Evolutionary conservation across 345 rosid species (phyloP).

Genomic region (Salix koriyanagi): DNA sequence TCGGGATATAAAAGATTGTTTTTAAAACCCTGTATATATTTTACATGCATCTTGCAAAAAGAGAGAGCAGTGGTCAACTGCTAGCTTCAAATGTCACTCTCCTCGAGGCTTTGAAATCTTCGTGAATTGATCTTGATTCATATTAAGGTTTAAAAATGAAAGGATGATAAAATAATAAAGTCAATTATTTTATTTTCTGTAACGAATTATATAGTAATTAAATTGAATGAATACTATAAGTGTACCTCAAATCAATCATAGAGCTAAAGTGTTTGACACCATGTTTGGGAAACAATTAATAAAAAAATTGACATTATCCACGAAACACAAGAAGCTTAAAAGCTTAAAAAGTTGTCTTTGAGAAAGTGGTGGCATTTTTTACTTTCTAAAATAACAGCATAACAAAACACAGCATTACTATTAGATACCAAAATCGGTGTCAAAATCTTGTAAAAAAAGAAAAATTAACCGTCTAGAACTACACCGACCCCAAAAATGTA

Average conservation of each 20-base stretch:
- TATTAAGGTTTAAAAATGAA: too few species aligned
- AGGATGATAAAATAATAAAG: too few species aligned
- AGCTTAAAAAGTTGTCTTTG: too few species aligned
- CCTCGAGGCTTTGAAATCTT: neutral
- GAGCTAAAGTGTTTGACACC: too few species aligned
- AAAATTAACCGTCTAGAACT: conserved; percentile 14
- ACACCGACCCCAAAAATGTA: conserved; percentile 9
- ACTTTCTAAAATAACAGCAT: too few species aligned
- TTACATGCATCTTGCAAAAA: neutral
- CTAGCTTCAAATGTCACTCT: neutral
- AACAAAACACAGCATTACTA: neutral
- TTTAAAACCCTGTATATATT: conserved; percentile 29
- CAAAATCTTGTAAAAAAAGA: conserved; percentile 10
- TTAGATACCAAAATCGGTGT: neutral
- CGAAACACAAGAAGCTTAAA: neutral
- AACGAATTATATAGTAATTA: too few species aligned
- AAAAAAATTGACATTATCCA: neutral
- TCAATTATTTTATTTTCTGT: too few species aligned
- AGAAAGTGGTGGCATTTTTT: too few species aligned
- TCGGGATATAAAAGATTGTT: neutral
- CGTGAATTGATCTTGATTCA: too few species aligned
- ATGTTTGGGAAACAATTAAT: too few species aligned
- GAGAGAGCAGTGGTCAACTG: neutral
- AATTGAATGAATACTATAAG: too few species aligned
- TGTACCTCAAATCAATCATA: too few species aligned